Base-by-base conservation (phyloP, 2,329 filamentous ascomycete species). In the Trichophyton rubrum region DNA sequence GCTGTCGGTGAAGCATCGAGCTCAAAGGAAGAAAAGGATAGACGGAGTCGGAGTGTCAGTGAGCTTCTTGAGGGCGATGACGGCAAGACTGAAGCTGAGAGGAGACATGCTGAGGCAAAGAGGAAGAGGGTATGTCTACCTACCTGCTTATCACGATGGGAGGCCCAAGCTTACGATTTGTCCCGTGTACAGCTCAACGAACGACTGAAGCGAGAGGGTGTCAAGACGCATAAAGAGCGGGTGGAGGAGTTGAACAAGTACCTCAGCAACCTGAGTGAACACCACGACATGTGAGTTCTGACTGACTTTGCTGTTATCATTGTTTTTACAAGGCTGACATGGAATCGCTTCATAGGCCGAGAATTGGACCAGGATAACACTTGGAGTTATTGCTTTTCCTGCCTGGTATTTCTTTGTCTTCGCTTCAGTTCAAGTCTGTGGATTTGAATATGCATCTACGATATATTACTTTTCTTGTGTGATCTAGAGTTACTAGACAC, bases 191-290 rank as follows among this genome's bases (percentile, higher is more conserved):
- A 93, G 89, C 78, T 97, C 68, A 84, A 93, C 67, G 87, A 96
- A 68, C 80, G 90, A 64, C 77, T 95, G 51, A 85, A 88, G 70
- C 84, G 87, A 13, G 91, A 96, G 71, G 86, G 95, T 15, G 83
- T 92, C 66, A 97, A 96, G 79, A 95, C 91, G 33, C 93, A 99
- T 74, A 97, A 97, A 73, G 89, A 99, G 77, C 85, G 90, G 9
- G 92, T 99, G 49, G 91, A 97, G 73, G 90, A 96, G 72, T 78
- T 97, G 67, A 99, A 99, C 72, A 89, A 88, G 64, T 96, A 97
- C 72, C 78, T 99, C 40, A 93, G 89, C 65, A 88, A 86, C 66
- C 75, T 99, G 69, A 96, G 89, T 75, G 93, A 99, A 75, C 93
- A 99, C 76, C 92, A 99, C 74, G 93, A 99, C 72, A 99, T 99